Percentiles rank a stretch among this genome's conserved stretches.
These are phyloP conservation scores for Melaleuca alternifolia DNA, from an alignment of 345 rosid species.

Conservation along the genomic window DNA sequence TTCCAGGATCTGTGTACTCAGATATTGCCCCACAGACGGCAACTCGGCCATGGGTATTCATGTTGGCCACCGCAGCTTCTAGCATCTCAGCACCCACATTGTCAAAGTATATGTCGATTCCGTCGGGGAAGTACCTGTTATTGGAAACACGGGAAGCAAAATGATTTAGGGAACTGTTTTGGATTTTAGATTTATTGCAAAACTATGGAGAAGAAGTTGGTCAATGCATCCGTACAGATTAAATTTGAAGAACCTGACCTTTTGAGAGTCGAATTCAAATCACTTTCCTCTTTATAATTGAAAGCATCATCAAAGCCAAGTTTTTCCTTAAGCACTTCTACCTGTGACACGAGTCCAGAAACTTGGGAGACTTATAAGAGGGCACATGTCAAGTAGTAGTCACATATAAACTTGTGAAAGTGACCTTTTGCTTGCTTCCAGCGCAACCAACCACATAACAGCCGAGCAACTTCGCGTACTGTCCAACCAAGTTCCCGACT, in stretches of 20 bases:
- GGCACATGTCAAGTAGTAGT: neutral
- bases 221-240: neutral
- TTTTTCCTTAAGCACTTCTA: slow-evolving; percentile 31
- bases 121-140: slow-evolving; percentile 39
- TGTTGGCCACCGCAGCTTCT: slow-evolving; percentile 38
- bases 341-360: slow-evolving; percentile 6
- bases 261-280: slow-evolving; percentile 24
- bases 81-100: slow-evolving; percentile 48
- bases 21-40: slow-evolving; percentile 45
- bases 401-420: neutral
- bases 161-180: neutral
- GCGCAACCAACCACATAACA: slow-evolving; percentile 47
- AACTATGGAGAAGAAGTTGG: neutral
- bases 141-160: neutral
- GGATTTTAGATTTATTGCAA: neutral
- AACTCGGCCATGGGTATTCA: slow-evolving; percentile 38
- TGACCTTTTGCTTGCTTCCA: slow-evolving; percentile 32
- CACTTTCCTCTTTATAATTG: slow-evolving; percentile 34
- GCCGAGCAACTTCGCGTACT: slow-evolving; percentile 28
- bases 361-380: neutral
- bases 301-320: slow-evolving; percentile 49
- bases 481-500: slow-evolving; percentile 41
- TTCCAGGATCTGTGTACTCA: slow-evolving; percentile 19
- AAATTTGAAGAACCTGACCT: neutral
- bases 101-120: slow-evolving; percentile 57